A percentile compares a stretch with the other conserved stretches of the same genome.
These are phyloP conservation scores for Astraeus odoratus DNA, from an alignment of 768 basidiomycete species.

Conservation along the genomic window DNA sequence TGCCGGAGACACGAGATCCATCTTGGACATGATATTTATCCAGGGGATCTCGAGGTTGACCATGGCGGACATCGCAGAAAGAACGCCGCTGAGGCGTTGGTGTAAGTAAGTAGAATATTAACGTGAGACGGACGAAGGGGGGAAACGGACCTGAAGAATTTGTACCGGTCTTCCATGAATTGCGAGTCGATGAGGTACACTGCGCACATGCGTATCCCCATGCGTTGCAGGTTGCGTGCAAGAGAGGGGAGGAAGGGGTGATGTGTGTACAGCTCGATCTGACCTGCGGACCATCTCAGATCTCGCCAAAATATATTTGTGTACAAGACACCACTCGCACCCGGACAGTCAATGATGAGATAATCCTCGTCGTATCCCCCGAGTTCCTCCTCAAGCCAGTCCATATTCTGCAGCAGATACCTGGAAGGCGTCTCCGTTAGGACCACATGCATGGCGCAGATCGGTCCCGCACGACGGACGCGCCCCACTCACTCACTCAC, in stretches of 20 bases:
- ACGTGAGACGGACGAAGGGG: conserved; percentile 1
- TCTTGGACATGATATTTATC: conserved; percentile 98
- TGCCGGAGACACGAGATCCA: conserved; percentile 78
- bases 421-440: conserved; percentile 41
- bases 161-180: conserved; percentile 99
- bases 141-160: conserved; percentile 77
- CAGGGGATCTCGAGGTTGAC: conserved; percentile 94
- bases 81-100: conserved; percentile 60
- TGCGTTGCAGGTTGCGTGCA: conserved; percentile 62
- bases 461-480: background rate
- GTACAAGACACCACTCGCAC: too few species aligned
- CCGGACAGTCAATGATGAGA: conserved; percentile 87
- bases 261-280: conserved; percentile 98
- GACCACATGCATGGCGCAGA: background rate
- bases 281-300: conserved; percentile 45
- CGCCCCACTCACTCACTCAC: conserved; percentile 60
- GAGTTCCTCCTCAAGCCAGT: conserved; percentile 96
- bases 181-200: conserved; percentile 95
- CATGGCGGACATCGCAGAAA: conserved; percentile 99
- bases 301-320: background rate
- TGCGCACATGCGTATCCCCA: conserved; percentile 83
- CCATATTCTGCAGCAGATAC: conserved; percentile 94
- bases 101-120: conserved; percentile 5
- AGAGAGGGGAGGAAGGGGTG: conserved; percentile 93
- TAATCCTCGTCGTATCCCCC: conserved; percentile 96